phyloP scores from a whole-genome alignment of 495 filamentous ascomycete genomes.

The Aspergillus hancockii region DNA sequence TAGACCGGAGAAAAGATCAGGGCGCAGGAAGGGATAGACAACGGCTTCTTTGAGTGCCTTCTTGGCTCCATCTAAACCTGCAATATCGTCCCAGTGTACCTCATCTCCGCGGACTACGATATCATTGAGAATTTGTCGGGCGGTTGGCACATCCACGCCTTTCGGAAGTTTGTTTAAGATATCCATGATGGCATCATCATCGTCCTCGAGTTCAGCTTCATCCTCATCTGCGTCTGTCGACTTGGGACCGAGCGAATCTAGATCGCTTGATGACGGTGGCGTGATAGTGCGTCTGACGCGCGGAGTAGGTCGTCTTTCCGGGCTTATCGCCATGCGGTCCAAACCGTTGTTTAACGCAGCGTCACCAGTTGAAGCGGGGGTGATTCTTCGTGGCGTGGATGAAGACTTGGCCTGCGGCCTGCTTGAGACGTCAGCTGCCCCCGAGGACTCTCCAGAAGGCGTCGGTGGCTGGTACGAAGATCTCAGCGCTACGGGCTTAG shows the following conservation, averaged over 20 bases:
- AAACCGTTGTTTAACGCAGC: conserved; percentile 29
- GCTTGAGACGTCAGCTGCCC: conserved; percentile 15
- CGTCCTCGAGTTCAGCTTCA: conserved; percentile 37
- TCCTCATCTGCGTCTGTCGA: conserved; percentile 34
- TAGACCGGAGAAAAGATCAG: conserved; percentile 93
- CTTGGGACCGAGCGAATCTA: conserved; percentile 36
- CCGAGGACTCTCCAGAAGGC: conserved; percentile 25
- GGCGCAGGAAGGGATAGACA: conserved; percentile 94
- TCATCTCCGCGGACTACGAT: conserved; percentile 94
- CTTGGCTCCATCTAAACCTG: conserved; percentile 88
- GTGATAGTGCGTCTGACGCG: conserved; percentile 36
- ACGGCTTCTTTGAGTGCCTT: conserved; percentile 92
- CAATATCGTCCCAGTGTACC: conserved; percentile 93
- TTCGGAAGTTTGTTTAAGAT: conserved; percentile 76
- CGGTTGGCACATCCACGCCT: conserved; percentile 78
- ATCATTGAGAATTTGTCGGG: conserved; percentile 91
- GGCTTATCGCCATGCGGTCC: conserved; percentile 29
- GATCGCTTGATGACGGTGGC: conserved; percentile 44
- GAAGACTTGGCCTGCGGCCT: conserved; percentile 29
- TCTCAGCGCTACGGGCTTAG: conserved; percentile 36
- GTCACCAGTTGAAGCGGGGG: conserved; percentile 20
- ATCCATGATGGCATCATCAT: conserved; percentile 51
- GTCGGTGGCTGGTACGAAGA: conserved; percentile 30
- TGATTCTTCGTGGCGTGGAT: conserved; percentile 18
- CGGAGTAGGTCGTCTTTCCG: conserved; percentile 26